These are phyloP conservation scores for Quercus cerris DNA, from an alignment of 306 rosid genomes.

Conservation along the genomic window DNA sequence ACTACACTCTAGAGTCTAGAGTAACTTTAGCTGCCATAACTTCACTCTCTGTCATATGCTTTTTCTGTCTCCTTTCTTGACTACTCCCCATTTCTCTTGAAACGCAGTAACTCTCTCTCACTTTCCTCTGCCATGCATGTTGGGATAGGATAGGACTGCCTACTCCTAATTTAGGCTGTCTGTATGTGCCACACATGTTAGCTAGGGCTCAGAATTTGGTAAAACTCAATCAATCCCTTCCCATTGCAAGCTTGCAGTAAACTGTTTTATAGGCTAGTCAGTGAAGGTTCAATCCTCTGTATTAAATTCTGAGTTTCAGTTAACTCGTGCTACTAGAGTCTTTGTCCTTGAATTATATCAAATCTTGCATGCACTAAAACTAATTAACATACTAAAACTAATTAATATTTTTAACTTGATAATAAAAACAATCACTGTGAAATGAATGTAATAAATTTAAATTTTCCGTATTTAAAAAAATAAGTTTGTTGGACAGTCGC, in stretches of 20 bases:
- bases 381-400: no score
- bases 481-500: no score
- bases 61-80: not conserved
- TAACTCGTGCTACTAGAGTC: no score
- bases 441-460: no score
- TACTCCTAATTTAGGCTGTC: not conserved
- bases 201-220: not conserved
- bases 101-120: not conserved
- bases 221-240: not conserved
- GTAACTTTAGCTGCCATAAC: not conserved
- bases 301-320: no score
- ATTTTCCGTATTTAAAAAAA: no score
- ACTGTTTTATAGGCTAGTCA: no score
- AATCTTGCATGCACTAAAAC: no score
- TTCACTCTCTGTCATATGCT: not conserved
- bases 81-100: not conserved
- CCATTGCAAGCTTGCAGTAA: no score
- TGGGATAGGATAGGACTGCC: not conserved
- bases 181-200: not conserved
- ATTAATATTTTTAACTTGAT: no score
- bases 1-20: not conserved
- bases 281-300: no score
- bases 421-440: accelerated
- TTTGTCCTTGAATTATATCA: no score
- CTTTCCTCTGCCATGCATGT: not conserved